Conservation (phyloP, 306 rosid genomes). For the Corylus americana region DNA sequence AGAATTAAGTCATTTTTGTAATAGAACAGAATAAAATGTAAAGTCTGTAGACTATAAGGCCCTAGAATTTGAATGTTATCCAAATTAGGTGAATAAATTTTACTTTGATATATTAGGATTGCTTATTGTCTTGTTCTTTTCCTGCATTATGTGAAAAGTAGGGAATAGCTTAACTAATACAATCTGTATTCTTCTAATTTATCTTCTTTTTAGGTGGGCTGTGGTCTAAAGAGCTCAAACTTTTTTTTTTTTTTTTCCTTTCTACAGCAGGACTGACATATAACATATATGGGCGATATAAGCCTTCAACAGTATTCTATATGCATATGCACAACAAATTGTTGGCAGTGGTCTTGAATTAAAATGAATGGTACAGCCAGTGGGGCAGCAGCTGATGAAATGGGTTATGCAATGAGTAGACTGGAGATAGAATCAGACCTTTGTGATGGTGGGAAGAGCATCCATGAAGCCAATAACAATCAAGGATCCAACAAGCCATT, state of each 20-base stretch:
- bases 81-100: not conserved
- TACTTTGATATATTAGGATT: not conserved
- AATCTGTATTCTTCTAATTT: not conserved
- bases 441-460: slow-evolving; percentile 36
- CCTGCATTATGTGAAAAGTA: not conserved
- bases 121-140: not conserved
- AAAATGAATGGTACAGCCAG: slow-evolving; percentile 45
- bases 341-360: slow-evolving; percentile 32
- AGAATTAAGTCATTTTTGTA: not conserved
- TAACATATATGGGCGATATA: slow-evolving; percentile 23
- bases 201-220: not conserved
- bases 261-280: slow-evolving; percentile 33
- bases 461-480: slow-evolving; percentile 41
- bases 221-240: not conserved
- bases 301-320: slow-evolving; percentile 35
- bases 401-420: slow-evolving; percentile 90
- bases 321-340: slow-evolving; percentile 30
- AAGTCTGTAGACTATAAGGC: not conserved
- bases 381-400: slow-evolving; percentile 43
- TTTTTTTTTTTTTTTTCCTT: not conserved
- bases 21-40: not conserved
- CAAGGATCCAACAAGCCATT: slow-evolving; percentile 34
- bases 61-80: not conserved
- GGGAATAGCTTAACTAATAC: not conserved
- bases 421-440: slow-evolving; percentile 54